Conservation (phyloP, 2,329 filamentous ascomycete genomes). For the Talaromyces funiculosus region DNA sequence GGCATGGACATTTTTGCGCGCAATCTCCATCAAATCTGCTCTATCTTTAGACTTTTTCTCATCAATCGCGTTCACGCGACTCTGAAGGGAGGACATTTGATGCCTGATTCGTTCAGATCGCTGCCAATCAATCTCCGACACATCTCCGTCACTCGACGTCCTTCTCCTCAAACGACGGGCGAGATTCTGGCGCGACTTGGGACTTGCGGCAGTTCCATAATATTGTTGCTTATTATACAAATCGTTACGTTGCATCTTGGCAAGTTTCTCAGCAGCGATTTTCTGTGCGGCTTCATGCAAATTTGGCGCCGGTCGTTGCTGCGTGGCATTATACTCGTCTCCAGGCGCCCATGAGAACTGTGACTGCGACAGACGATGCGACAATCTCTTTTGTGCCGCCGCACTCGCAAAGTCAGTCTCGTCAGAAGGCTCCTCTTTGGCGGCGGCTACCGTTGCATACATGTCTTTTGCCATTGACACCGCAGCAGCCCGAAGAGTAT, state of each 20-base stretch:
- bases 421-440: constrained; percentile 22
- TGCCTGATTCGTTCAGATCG: constrained; percentile 66
- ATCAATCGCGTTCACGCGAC: constrained; percentile 62
- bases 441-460: constrained; percentile 57
- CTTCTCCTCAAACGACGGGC: constrained; percentile 56
- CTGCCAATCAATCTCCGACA: constrained; percentile 58
- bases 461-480: constrained; percentile 86
- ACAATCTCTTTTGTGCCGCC: constrained; percentile 31
- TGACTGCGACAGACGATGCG: constrained; percentile 23
- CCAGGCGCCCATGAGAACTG: constrained; percentile 28
- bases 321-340: constrained; percentile 19
- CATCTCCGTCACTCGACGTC: constrained; percentile 60
- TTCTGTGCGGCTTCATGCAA: constrained; percentile 84
- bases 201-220: constrained; percentile 49
- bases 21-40: constrained; percentile 67
- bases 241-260: constrained; percentile 69
- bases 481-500: constrained; percentile 73
- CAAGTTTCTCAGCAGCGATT: constrained; percentile 74
- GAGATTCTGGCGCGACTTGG: constrained; percentile 46
- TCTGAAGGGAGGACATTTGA: constrained; percentile 74
- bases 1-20: constrained; percentile 78
- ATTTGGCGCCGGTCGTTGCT: constrained; percentile 29
- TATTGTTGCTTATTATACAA: constrained; percentile 73
- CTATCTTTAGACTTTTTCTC: constrained; percentile 68
- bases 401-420: constrained; percentile 19